Percentiles rank a stretch among this genome's conserved stretches.
Conservation (phyloP, 1,139 yeast species). For the Taiozyma sp. region DNA sequence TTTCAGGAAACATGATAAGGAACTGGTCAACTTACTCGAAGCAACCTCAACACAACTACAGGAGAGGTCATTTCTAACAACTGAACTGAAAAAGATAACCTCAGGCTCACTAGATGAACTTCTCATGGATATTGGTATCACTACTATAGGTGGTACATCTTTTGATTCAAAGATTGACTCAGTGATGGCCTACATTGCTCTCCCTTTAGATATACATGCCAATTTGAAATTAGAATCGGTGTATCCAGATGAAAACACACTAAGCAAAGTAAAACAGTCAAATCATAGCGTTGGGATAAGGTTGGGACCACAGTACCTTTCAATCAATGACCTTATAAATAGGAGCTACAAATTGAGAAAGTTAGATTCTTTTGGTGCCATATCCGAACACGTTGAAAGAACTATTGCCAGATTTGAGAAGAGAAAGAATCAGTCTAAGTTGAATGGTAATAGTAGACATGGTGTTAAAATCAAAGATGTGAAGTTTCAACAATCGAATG, state of each 20-base stretch:
- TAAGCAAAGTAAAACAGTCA: neutral
- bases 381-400: constrained; percentile 25
- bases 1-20: constrained; percentile 4
- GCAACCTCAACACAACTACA: neutral
- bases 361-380: constrained; percentile 19
- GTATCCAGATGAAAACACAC: neutral
- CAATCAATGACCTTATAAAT: constrained; percentile 30
- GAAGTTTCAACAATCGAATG: neutral
- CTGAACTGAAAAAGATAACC: neutral
- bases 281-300: neutral
- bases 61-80: neutral
- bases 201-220: neutral
- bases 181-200: neutral
- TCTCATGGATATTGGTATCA: neutral
- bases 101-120: neutral
- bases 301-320: constrained; percentile 17
- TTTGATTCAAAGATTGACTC: neutral
- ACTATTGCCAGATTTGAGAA: constrained; percentile 24
- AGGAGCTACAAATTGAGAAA: constrained; percentile 25
- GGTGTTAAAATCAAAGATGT: constrained; percentile 22
- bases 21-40: constrained; percentile 5
- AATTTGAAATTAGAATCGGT: neutral
- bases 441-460: constrained; percentile 29
- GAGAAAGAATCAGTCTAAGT: constrained; percentile 9
- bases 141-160: neutral